Conservation (phyloP, 2,329 filamentous ascomycete species). For the Akanthomyces uredinophilus region DNA sequence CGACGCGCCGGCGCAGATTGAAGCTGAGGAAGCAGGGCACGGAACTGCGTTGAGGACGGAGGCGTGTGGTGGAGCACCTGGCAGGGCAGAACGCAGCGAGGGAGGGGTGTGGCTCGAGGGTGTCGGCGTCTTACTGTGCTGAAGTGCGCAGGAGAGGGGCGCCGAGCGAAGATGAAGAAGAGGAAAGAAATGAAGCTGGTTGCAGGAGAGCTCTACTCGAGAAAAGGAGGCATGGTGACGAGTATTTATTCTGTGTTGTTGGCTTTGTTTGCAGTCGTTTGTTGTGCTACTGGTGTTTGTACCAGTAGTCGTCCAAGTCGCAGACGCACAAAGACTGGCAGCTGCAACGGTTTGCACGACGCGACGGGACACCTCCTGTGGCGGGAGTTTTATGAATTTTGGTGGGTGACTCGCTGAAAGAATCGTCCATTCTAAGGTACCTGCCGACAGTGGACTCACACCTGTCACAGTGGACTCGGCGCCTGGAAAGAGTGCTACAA, state of each 20-base stretch:
- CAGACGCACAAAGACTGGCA: neutral
- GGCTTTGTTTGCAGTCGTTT: neutral
- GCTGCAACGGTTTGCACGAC: neutral
- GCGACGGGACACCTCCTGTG: neutral
- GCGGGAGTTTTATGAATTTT: neutral
- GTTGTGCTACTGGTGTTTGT: neutral
- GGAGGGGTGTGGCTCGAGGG: neutral
- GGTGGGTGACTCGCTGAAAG: neutral
- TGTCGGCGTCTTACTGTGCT: slow-evolving; percentile 8
- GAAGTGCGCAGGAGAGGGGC: neutral
- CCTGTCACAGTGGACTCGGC: neutral
- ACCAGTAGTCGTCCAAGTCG: neutral
- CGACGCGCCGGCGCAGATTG: slow-evolving; percentile 13
- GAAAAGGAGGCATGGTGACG: neutral
- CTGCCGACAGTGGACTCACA: too few species aligned
- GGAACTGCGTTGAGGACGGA: slow-evolving; percentile 13
- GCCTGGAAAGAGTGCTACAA: neutral
- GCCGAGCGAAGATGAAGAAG: neutral
- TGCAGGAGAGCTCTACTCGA: neutral
- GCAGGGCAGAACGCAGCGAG: neutral
- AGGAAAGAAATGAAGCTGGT: neutral
- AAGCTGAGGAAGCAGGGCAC: slow-evolving; percentile 16
- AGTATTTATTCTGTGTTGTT: neutral
- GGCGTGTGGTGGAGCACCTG: slow-evolving; percentile 5
- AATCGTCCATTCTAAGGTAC: neutral